Base-by-base conservation (phyloP, 768 basidiomycete genomes). In the Lentinula detonsa region DNA sequence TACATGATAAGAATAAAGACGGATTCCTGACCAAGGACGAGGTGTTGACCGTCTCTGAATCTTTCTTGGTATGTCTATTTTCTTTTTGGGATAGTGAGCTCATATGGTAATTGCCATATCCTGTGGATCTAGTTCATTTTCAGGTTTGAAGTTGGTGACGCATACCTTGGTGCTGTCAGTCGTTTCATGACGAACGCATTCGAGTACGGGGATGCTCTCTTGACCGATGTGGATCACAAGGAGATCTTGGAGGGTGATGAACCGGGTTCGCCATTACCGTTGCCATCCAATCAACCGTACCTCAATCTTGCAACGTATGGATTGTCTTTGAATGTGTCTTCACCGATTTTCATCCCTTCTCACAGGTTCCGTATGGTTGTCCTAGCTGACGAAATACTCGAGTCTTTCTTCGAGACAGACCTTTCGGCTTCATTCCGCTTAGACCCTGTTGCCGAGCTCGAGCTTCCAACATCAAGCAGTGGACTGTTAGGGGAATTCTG, bases 101-200 rank as follows among this genome's bases (percentile, higher is more conserved):
- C 33, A 33, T 18, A 18, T 9, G 21, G 6, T 9, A 18, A n/a
- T 18, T 42, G 39, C 31, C 21, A 54, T 45, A 21, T 33, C 61
- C 49, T 66, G 55, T 48, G 7, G n/a, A 42, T 35, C 3, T 69
- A 98, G 95, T 98, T 98, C 74, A 97, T 98, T 64, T 99, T 99
- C 85, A 88, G 97, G 13, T 93, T 87, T 72, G 97, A 99, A 74
- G 81, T 94, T 10, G 97, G 97, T 3, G 97, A 99, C 72, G 91
- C 93, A 4, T 99, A 96, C 70, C 81, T 99, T 23, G 97, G 95
- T 1, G 93, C 96, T 23, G 91, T 99, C 64, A 95, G 93, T 65
- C 88, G 94, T 45, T 96, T 98, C 71, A 95, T 98, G 88, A 90
- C 95, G 42, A 98, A 99, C 68, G 93, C 96, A 0, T 99, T 98